These are phyloP conservation scores for Suhomyces xylopsoci DNA, from an alignment of 805 yeast genomes.

Conservation along the genomic window DNA sequence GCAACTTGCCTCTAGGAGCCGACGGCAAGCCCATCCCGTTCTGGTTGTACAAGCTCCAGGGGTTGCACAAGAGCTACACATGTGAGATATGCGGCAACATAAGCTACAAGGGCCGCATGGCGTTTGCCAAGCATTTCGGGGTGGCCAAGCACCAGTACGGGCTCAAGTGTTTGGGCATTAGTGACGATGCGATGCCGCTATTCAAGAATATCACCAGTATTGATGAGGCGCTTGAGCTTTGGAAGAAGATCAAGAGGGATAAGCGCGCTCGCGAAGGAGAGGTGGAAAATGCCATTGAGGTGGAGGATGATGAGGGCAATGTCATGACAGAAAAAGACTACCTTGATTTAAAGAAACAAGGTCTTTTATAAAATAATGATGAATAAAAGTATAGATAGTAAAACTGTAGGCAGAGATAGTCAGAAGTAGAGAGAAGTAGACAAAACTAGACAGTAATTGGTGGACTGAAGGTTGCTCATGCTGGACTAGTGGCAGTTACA, in stretches of 20 bases:
- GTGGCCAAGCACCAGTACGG: slow-evolving; percentile 71
- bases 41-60: slow-evolving; percentile 90
- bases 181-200: slow-evolving; percentile 37
- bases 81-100: slow-evolving; percentile 89
- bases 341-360: slow-evolving; percentile 83
- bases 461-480: no score
- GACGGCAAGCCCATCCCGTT: slow-evolving; percentile 92
- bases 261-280: slow-evolving; percentile 36
- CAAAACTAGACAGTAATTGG: no score
- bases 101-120: slow-evolving; percentile 67
- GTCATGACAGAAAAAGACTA: slow-evolving; percentile 84
- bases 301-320: slow-evolving; percentile 91
- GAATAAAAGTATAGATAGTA: no score
- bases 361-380: slow-evolving; percentile 49
- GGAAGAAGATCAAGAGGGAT: slow-evolving; percentile 45
- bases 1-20: slow-evolving; percentile 72
- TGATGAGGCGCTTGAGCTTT: slow-evolving; percentile 62
- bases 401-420: no score
- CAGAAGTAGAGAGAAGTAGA: no score
- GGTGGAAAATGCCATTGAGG: slow-evolving; percentile 62
- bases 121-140: slow-evolving; percentile 73
- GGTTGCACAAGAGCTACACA: slow-evolving; percentile 63
- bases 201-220: slow-evolving; percentile 67
- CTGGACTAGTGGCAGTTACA: no score
- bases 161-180: slow-evolving; percentile 68